phyloP scores from a whole-genome alignment of 768 basidiomycete species.

The Suillus subluteus region DNA sequence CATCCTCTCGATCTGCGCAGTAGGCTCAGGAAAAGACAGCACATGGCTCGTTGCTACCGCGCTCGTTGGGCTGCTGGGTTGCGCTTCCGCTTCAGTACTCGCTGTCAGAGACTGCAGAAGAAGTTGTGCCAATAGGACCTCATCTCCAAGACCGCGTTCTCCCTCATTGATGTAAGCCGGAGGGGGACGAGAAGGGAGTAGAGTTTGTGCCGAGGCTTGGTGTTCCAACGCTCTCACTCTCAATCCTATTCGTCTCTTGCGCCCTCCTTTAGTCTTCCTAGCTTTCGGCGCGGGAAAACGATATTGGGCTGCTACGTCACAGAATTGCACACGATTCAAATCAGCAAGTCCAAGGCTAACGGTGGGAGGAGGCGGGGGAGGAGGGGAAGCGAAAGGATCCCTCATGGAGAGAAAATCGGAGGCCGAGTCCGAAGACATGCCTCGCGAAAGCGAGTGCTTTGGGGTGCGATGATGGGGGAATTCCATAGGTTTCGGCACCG shows the following conservation, averaged over 20 bases:
- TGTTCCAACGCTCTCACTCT: slow-evolving; percentile 27
- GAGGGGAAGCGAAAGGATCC: slow-evolving; percentile 36
- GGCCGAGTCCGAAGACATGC: slow-evolving; percentile 28
- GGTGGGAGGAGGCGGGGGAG: slow-evolving; percentile 32
- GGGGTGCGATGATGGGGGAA: slow-evolving; percentile 12
- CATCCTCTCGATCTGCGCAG: slow-evolving; percentile 22
- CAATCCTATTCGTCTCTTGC: slow-evolving; percentile 18
- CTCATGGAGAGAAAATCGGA: slow-evolving; percentile 38
- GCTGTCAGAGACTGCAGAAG: slow-evolving; percentile 32
- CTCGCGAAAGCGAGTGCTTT: slow-evolving; percentile 25
- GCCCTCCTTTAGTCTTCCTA: slow-evolving; percentile 24
- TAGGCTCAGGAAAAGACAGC: slow-evolving; percentile 19
- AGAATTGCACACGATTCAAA: slow-evolving; percentile 28
- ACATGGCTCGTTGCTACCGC: slow-evolving; percentile 11
- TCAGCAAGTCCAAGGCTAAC: slow-evolving; percentile 29
- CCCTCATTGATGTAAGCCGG: slow-evolving; percentile 20
- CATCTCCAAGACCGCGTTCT: slow-evolving; percentile 29
- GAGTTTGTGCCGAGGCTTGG: slow-evolving; percentile 31
- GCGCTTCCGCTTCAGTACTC: slow-evolving; percentile 10
- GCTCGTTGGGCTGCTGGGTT: background rate
- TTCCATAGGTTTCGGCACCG: background rate
- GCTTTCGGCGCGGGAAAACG: slow-evolving; percentile 38
- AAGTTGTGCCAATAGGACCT: slow-evolving; percentile 33
- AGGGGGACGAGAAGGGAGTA: slow-evolving; percentile 22
- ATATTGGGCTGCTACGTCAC: slow-evolving; percentile 31